Percentiles rank a stretch among this genome's conserved stretches.
Conservation (phyloP, 768 basidiomycete genomes). For the Leccinum fibrillosum region DNA sequence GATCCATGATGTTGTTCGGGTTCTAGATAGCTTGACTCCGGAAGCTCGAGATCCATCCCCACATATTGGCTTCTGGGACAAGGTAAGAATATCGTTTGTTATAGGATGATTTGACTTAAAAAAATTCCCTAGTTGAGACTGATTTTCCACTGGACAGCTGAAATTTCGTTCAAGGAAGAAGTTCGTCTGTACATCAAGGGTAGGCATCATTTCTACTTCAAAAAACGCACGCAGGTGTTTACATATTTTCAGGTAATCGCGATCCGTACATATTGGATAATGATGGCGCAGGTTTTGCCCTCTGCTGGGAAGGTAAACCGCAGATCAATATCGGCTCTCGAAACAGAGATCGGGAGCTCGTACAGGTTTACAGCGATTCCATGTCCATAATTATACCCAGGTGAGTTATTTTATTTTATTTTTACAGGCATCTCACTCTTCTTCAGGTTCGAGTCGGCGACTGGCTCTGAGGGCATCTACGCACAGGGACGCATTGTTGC, state of each 20-base stretch:
- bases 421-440: constrained; percentile 1
- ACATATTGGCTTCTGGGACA: constrained; percentile 92
- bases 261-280: constrained; percentile 73
- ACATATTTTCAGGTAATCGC: constrained; percentile 57
- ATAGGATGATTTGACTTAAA: constrained; percentile 3
- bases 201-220: constrained; percentile 31
- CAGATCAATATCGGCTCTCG: constrained; percentile 64
- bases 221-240: not conserved
- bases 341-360: constrained; percentile 71
- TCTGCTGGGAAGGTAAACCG: constrained; percentile 79
- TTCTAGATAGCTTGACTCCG: constrained; percentile 78
- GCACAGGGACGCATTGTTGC: constrained; percentile 20
- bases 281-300: constrained; percentile 80
- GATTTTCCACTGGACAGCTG: constrained; percentile 79
- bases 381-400: constrained; percentile 85
- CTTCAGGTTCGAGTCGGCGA: constrained; percentile 20
- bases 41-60: constrained; percentile 80
- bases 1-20: constrained; percentile 80
- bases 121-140: constrained; percentile 55
- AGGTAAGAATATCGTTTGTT: constrained; percentile 43
- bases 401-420: constrained; percentile 41
- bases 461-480: constrained; percentile 8
- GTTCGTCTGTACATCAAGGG: constrained; percentile 87
- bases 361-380: constrained; percentile 78
- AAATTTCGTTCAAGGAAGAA: constrained; percentile 63